A percentile compares a stretch with the other conserved stretches of the same genome.
These are phyloP conservation scores for Phialophora tarda DNA, from an alignment of 2,329 filamentous ascomycete species.

Conservation along the genomic window DNA sequence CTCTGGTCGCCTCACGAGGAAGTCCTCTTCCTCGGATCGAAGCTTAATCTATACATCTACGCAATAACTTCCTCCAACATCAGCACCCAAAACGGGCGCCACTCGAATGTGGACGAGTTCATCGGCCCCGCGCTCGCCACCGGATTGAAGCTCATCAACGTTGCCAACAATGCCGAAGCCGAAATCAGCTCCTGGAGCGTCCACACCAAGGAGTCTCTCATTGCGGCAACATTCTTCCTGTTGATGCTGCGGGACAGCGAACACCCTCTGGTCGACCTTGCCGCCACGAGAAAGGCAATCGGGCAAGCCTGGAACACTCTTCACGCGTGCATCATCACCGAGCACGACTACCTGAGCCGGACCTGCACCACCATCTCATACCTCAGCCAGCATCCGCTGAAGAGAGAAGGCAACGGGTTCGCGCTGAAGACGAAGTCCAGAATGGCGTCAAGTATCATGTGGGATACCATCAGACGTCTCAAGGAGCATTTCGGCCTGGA, in stretches of 20 bases:
- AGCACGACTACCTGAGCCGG: constrained; percentile 19
- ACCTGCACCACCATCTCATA: constrained; percentile 21
- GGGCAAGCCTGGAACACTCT: constrained; percentile 18
- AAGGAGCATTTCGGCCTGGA: constrained; percentile 20
- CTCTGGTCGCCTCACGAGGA: constrained; percentile 19
- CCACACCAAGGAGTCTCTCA: constrained; percentile 20
- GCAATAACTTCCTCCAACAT: constrained; percentile 17
- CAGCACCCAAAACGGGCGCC: constrained; percentile 14
- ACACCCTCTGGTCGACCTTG: constrained; percentile 19
- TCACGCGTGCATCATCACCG: constrained; percentile 14
- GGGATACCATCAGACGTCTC: constrained; percentile 19
- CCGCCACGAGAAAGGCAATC: constrained; percentile 16
- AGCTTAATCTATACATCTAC: constrained; percentile 19
- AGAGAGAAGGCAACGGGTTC: constrained; percentile 17
- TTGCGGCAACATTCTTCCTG: constrained; percentile 21
- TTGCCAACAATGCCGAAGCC: constrained; percentile 12
- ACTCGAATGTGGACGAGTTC: constrained; percentile 20
- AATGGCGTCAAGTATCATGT: constrained; percentile 22
- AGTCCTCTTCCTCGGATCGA: constrained; percentile 13
- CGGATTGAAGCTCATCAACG: constrained; percentile 15
- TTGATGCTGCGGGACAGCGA: constrained; percentile 20
- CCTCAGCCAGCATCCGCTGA: constrained; percentile 18
- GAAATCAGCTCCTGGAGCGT: constrained; percentile 23
- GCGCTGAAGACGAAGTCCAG: constrained; percentile 17
- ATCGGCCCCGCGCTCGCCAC: constrained; percentile 17